phyloP scores from a whole-genome alignment of 73 alveolate genomes.

The Vitrella brassicaformis region DNA sequence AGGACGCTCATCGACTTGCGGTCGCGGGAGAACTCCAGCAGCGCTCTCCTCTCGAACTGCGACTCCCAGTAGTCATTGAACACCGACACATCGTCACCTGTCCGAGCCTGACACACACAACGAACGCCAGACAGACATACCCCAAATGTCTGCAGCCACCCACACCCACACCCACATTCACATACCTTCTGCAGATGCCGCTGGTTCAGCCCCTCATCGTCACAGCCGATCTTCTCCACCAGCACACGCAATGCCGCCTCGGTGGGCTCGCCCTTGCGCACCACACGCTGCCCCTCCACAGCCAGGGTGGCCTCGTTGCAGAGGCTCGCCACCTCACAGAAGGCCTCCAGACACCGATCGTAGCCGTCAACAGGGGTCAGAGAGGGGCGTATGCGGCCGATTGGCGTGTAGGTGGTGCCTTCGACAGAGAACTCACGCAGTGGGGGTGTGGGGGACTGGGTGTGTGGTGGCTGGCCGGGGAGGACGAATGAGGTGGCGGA shows the following conservation, averaged over 20 bases:
- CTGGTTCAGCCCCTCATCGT: slow-evolving; percentile 2
- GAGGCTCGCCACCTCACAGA: background rate
- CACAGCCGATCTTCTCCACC: slow-evolving; percentile 28
- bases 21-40: slow-evolving; percentile 82
- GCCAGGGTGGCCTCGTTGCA: background rate
- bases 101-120: background rate
- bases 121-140: background rate
- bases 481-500: too few species aligned
- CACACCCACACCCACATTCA: too few species aligned
- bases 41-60: slow-evolving; percentile 29
- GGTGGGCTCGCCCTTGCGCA: slow-evolving; percentile 62
- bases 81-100: background rate
- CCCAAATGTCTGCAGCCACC: background rate
- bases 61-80: slow-evolving; percentile 22
- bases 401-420: too few species aligned
- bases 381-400: too few species aligned
- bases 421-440: too few species aligned
- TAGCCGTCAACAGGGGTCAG: too few species aligned
- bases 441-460: too few species aligned
- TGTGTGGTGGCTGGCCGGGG: too few species aligned
- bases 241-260: slow-evolving; percentile 79
- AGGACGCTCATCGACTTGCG: slow-evolving; percentile 94
- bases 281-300: background rate
- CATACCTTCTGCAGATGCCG: background rate
- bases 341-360: too few species aligned